Evolutionary conservation across 495 filamentous ascomycete species (phyloP), one percentile per base, ranked within the genome.

Genomic region (Xylaria telfairii): DNA sequence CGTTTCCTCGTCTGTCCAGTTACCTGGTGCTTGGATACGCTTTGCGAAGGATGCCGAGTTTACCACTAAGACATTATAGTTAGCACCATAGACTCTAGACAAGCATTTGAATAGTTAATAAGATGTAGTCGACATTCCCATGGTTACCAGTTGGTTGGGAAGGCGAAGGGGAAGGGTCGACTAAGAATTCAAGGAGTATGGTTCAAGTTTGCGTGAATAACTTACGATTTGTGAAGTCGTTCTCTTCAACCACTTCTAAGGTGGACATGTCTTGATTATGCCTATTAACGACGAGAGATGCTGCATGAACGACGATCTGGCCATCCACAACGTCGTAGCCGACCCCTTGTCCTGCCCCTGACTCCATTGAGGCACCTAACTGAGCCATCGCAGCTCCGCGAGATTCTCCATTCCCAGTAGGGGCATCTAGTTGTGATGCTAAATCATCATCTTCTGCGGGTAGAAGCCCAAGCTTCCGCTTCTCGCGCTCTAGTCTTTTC

Each of bases 311-410:
- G 7, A 95, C 90, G 71, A 98, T 93, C 73, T 93, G 85, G 19
- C 95, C 94, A 78, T 97, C 91, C 53, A 97, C 88, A 44, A 96
- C 87, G 64, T 90, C 84, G 83, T 93, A 89, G 4, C 85, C 83
- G 12, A 89, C 87, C 4, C 87, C 87, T 15, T 76, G 71, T 32
- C 39, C 59, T 6, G 60, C 74, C 32, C 68, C 69, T n/a, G 60
- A 76, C 62, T 64, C 71, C 69, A 60, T 74, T 0, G 68, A 51
- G 17, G 73, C 69, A 1, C 76, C 72, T 15, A 77, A 44, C 61
- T 77, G 63, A 21, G 77, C 79, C 32, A 75, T 72, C 54, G 75
- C 59, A 12, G 75, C 73, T 12, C 71, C 57, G 42, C 66, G 70
- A n/a, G 61, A 66, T 41, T 72, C 76, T 26, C 57, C 73, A 54